Base-by-base conservation (phyloP, 2,329 filamentous ascomycete species). In the Pseudogymnoascus sp. region DNA sequence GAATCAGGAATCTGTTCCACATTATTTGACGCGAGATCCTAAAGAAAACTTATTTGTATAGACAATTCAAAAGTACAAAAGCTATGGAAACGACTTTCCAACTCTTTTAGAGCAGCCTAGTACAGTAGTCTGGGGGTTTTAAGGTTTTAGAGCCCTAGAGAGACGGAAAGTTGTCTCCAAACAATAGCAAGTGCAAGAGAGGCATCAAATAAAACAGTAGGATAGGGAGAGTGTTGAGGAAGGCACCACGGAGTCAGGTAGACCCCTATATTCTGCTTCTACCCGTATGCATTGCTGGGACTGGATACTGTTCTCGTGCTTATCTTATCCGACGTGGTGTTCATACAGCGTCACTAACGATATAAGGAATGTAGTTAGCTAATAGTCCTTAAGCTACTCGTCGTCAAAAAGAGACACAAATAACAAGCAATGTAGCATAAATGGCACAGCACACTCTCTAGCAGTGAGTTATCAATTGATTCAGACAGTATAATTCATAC, bases 11-110 rank as follows among this genome's bases (percentile, higher is more conserved):
- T 24, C 7, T 28, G 5, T 61, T 11, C 8, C 38, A 24, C 12
- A 61, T 61, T 40, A 61, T 46, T 19, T 61, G 38, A 61, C 19
- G 16, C 26, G 38, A 4, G 38, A 33, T 16, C 24, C 38, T n/a
- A 26, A 61, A 8, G 37, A 61, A n/a, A 61, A 61, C 60, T 35
- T 61, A 14, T 61, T 61, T 50, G 28, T 35, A 14, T 61, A 40
- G 60, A 50, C 60, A 14, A 61, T 61, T 53, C 16, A n/a, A 35
- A 31, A 26, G 38, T 40, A 61, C 33, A 33, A 33, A 33, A 16
- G 10, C 11, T 40, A 61, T 28, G 12, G 37, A 61, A 28, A 8
- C 16, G 60, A 61, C 16, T 61, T 8, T 35, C 60, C 60, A 7
- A 50, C 46, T 22, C 8, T 46, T 28, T 50, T 61, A 6, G 12